Conservation (phyloP, 768 basidiomycete species). For the Lactifluus echinatus region DNA sequence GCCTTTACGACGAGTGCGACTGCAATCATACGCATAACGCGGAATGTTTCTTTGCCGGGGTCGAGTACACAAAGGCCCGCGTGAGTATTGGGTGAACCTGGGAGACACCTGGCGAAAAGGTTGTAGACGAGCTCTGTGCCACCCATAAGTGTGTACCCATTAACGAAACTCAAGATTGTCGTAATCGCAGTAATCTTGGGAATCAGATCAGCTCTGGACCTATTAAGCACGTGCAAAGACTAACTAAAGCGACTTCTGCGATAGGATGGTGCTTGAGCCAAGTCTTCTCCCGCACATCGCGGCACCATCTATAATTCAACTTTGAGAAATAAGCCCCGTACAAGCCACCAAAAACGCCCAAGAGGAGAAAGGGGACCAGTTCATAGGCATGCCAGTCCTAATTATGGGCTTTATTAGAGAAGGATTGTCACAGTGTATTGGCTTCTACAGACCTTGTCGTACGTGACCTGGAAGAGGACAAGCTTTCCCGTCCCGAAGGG, state of each 20-base stretch:
- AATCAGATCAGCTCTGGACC: not conserved
- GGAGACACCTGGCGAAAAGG: conserved; percentile 79
- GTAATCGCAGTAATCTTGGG: conserved; percentile 70
- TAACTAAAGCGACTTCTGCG: conserved; percentile 72
- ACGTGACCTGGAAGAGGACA: conserved; percentile 86
- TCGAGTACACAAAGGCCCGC: conserved; percentile 65
- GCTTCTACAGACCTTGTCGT: conserved; percentile 51
- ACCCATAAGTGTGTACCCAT: conserved; percentile 87
- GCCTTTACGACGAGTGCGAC: conserved; percentile 78
- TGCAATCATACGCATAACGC: conserved; percentile 56
- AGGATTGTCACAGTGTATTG: not conserved
- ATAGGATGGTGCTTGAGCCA: conserved; percentile 78
- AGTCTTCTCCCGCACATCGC: conserved; percentile 69
- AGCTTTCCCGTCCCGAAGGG: conserved; percentile 95
- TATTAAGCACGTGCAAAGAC: conserved; percentile 21
- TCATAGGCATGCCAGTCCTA: conserved; percentile 94
- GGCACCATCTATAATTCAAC: conserved; percentile 83
- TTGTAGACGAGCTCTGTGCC: conserved; percentile 93
- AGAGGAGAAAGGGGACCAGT: conserved; percentile 70
- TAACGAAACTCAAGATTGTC: conserved; percentile 70
- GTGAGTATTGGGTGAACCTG: conserved; percentile 44
- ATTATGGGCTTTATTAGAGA: not conserved
- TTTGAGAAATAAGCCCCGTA: conserved; percentile 94
- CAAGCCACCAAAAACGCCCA: conserved; percentile 88
- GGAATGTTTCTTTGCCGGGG: conserved; percentile 48